phyloP scores from a whole-genome alignment of 2,329 filamentous ascomycete genomes.

The Fusarium siculi region DNA sequence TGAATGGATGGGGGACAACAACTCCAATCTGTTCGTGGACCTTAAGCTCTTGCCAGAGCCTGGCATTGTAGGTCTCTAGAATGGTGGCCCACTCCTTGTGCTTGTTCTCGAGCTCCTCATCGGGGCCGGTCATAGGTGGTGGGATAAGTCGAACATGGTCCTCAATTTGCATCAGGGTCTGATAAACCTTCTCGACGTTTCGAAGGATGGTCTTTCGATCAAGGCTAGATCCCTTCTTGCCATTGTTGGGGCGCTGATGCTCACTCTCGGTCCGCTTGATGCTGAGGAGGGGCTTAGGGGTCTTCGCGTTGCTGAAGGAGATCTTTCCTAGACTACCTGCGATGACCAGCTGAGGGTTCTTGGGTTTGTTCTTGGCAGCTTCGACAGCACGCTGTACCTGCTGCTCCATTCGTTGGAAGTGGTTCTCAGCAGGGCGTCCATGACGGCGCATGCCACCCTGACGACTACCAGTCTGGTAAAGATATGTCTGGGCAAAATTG shows the following conservation, averaged over 20 bases:
- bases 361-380: constrained; percentile 95
- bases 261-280: constrained; percentile 88
- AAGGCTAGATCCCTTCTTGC: constrained; percentile 63
- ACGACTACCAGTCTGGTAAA: constrained; percentile 92
- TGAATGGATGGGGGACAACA: constrained; percentile 88
- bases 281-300: constrained; percentile 92
- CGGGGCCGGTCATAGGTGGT: constrained; percentile 65
- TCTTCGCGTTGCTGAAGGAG: constrained; percentile 98
- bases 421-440: constrained; percentile 88
- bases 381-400: constrained; percentile 98
- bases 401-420: constrained; percentile 99
- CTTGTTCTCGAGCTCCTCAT: constrained; percentile 75
- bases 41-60: constrained; percentile 88
- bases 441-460: constrained; percentile 80
- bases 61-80: constrained; percentile 76
- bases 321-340: constrained; percentile 98
- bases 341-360: constrained; percentile 96
- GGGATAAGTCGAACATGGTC: constrained; percentile 88
- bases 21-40: constrained; percentile 90
- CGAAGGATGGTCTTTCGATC: constrained; percentile 85
- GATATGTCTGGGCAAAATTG: constrained; percentile 97
- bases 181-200: constrained; percentile 90
- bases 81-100: constrained; percentile 77
- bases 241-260: constrained; percentile 61
- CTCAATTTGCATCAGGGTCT: constrained; percentile 90